A percentile compares a stretch with the other conserved stretches of the same genome.
These are phyloP conservation scores for Ocimum tenuiflorum DNA, from an alignment of 257 asterid genomes.

Conservation along the genomic window DNA sequence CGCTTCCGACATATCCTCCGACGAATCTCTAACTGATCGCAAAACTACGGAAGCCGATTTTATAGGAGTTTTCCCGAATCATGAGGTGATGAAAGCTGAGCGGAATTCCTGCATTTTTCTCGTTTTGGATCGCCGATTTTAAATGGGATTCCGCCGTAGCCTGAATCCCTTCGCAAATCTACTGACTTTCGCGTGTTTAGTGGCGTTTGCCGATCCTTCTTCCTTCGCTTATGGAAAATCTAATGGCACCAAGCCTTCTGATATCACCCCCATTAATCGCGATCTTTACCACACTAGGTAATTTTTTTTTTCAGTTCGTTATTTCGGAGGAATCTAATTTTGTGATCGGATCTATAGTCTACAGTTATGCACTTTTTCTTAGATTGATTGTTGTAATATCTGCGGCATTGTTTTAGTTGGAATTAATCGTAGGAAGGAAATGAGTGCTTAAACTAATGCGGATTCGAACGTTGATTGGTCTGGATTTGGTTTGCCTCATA, in stretches of 20 bases:
- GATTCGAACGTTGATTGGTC: conserved; percentile 18
- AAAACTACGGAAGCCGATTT: neutral
- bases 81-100: conserved; percentile 32
- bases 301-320: neutral
- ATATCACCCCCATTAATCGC: conserved; percentile 65
- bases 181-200: conserved; percentile 16
- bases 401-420: conserved; percentile 5
- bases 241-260: conserved; percentile 28
- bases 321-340: neutral
- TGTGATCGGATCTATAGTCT: neutral
- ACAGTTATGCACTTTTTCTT: neutral
- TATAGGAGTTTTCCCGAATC: neutral
- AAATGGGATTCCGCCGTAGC: conserved; percentile 53
- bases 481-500: conserved; percentile 6
- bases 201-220: conserved; percentile 15
- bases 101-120: conserved; percentile 12
- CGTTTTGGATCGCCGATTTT: conserved; percentile 25
- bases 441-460: conserved; percentile 7
- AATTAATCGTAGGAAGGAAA: too few species aligned
- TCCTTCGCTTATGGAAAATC: conserved; percentile 36
- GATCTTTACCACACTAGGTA: conserved; percentile 93
- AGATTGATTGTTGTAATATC: neutral
- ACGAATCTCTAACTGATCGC: conserved; percentile 13
- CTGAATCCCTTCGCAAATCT: conserved; percentile 17
- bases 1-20: too few species aligned